Evolutionary conservation across 2,329 filamentous ascomycete species (phyloP).

Genomic region (Zymoseptoria passerinii): DNA sequence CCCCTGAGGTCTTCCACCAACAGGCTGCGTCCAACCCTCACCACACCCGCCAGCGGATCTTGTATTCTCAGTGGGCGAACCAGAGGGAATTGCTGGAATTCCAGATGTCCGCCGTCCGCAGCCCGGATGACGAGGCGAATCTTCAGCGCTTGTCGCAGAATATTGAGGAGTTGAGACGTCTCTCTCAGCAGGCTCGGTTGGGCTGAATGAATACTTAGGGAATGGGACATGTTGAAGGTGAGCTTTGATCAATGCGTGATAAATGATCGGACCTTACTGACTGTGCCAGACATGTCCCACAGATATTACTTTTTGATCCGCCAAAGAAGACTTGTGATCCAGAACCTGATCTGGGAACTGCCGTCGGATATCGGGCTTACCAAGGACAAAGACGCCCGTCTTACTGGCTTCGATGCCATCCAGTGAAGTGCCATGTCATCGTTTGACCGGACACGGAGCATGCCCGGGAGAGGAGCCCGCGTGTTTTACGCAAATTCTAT

Average conservation of each 20-base stretch:
- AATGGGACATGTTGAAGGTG: neutral
- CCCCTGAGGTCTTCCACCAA: neutral
- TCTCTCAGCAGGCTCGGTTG: slow-evolving; percentile 20
- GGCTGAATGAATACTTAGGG: slow-evolving; percentile 17
- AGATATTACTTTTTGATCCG: neutral
- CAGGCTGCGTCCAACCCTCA: slow-evolving; percentile 1
- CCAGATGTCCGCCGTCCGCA: slow-evolving; percentile 20
- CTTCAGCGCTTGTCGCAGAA: slow-evolving; percentile 20
- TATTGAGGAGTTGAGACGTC: slow-evolving; percentile 20
- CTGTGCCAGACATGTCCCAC: neutral
- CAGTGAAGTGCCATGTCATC: neutral
- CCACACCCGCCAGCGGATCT: slow-evolving; percentile 9
- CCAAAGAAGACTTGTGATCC: neutral
- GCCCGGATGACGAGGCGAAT: slow-evolving; percentile 20
- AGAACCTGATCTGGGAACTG: neutral
- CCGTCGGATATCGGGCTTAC: neutral
- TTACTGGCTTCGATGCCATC: neutral
- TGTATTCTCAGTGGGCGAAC: slow-evolving; percentile 22
- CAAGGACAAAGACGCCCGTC: neutral
- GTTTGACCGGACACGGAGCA: no score
- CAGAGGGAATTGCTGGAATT: slow-evolving; percentile 19
- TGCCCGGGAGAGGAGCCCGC: neutral
- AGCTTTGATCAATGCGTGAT: neutral
- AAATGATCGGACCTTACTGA: neutral
- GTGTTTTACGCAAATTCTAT: neutral